phyloP scores from a whole-genome alignment of 192 early-diverging fungal species.

The Umbelopsis isabellina region DNA sequence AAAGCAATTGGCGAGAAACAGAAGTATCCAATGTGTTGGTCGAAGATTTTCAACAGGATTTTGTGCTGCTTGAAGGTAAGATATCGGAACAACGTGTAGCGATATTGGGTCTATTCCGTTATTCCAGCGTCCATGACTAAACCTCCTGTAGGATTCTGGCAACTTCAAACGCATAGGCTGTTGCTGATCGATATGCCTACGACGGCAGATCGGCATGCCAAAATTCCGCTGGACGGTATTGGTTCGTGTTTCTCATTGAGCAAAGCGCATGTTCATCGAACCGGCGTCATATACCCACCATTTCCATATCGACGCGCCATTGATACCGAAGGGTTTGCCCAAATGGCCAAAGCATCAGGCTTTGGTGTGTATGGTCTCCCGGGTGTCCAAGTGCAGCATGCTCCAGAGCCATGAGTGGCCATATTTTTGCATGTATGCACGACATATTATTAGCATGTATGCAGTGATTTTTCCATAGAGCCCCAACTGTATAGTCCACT shows the following conservation, averaged over 20 bases:
- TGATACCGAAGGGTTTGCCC: conserved; percentile 70
- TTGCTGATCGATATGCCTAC: conserved; percentile 28
- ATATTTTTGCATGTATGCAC: too few relatives aligned
- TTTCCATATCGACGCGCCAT: conserved; percentile 61
- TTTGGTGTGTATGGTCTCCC: conserved; percentile 62
- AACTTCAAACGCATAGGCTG: conserved; percentile 25
- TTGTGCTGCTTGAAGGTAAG: conserved; percentile 47
- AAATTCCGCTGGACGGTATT: conserved; percentile 59
- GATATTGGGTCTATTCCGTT: too few relatives aligned
- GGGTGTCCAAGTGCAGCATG: neutral
- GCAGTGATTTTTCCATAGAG: too few relatives aligned
- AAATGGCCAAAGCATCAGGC: conserved; percentile 60
- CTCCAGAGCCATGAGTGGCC: neutral
- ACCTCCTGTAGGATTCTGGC: conserved; percentile 21
- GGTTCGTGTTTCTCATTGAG: conserved; percentile 64
- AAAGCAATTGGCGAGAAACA: conserved; percentile 66
- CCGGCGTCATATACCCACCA: conserved; percentile 59
- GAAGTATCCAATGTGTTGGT: conserved; percentile 44
- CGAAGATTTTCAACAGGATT: conserved; percentile 26
- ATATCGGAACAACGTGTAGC: neutral
- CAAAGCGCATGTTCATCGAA: conserved; percentile 61
- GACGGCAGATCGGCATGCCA: neutral
- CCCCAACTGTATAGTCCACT: too few relatives aligned
- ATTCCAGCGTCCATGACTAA: neutral
- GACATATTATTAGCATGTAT: too few relatives aligned